phyloP scores from a whole-genome alignment of 2,329 filamentous ascomycete species.

The Penicillium sp. region DNA sequence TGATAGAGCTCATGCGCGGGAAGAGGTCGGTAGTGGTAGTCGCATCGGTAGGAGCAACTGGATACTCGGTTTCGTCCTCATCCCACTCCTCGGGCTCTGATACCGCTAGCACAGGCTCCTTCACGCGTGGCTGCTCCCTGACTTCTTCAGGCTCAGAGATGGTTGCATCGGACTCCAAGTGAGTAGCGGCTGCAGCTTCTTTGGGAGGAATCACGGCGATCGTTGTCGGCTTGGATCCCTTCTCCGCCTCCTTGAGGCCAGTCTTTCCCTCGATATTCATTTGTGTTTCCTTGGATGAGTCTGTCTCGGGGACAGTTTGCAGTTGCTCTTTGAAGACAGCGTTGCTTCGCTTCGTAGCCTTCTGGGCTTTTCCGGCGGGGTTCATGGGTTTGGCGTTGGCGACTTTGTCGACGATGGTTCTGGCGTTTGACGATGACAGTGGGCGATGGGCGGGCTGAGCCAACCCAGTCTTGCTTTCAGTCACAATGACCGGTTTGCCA shows the following conservation, averaged over 20 bases:
- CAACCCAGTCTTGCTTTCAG: slow-evolving; percentile 17
- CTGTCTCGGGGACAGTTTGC: slow-evolving; percentile 36
- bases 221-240: background rate
- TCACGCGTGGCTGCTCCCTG: slow-evolving; percentile 7
- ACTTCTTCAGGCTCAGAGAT: slow-evolving; percentile 16
- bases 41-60: slow-evolving; percentile 72
- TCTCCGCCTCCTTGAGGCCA: slow-evolving; percentile 11
- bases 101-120: slow-evolving; percentile 29
- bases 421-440: slow-evolving; percentile 42
- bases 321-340: slow-evolving; percentile 57
- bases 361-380: slow-evolving; percentile 35
- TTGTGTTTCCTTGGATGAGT: slow-evolving; percentile 33
- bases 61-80: slow-evolving; percentile 71
- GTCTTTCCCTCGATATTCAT: slow-evolving; percentile 10
- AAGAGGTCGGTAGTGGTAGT: slow-evolving; percentile 67
- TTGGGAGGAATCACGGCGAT: slow-evolving; percentile 8
- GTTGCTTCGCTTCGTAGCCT: slow-evolving; percentile 53
- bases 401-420: slow-evolving; percentile 39
- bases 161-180: slow-evolving; percentile 21
- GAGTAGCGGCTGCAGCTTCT: background rate
- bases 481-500: slow-evolving; percentile 49
- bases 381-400: slow-evolving; percentile 33
- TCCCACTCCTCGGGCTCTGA: slow-evolving; percentile 70
- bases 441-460: slow-evolving; percentile 65
- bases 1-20: slow-evolving; percentile 62